Percentiles rank a stretch among this genome's conserved stretches.
Evolutionary conservation across 2,329 filamentous ascomycete genomes (phyloP).

Genomic region (Metarhizium robertsii): DNA sequence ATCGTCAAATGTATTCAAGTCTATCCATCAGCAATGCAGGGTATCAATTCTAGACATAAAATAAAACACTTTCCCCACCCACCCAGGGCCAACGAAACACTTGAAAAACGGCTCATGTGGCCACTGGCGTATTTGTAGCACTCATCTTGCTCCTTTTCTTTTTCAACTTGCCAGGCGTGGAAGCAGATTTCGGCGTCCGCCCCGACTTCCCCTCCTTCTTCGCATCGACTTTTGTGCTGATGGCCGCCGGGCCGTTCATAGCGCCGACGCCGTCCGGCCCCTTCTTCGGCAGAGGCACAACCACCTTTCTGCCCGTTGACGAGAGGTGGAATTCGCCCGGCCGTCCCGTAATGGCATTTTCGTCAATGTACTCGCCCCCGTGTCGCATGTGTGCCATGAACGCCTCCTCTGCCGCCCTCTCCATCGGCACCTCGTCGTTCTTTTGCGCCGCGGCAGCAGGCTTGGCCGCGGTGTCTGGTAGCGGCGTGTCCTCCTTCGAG

Average conservation of each 20-base stretch:
- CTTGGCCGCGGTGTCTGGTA: slow-evolving; percentile 29
- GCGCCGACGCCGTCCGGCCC: slow-evolving; percentile 23
- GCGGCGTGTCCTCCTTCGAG: slow-evolving; percentile 38
- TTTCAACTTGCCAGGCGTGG: slow-evolving; percentile 30
- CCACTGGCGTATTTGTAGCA: slow-evolving; percentile 21
- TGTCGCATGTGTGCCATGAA: slow-evolving; percentile 47
- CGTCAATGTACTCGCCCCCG: slow-evolving; percentile 57
- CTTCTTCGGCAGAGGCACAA: slow-evolving; percentile 22
- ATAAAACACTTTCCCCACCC: not conserved
- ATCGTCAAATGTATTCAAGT: not conserved
- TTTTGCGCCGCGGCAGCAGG: slow-evolving; percentile 21
- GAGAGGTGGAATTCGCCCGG: slow-evolving; percentile 58
- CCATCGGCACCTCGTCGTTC: slow-evolving; percentile 29
- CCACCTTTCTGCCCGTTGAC: slow-evolving; percentile 46
- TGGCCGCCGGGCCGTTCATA: slow-evolving; percentile 21
- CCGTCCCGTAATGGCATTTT: slow-evolving; percentile 57
- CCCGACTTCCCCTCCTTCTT: slow-evolving; percentile 38
- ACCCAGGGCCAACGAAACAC: not conserved
- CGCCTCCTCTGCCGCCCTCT: slow-evolving; percentile 47
- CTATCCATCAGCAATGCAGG: not conserved
- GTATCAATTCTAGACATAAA: slow-evolving; percentile 2
- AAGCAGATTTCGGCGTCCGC: slow-evolving; percentile 33
- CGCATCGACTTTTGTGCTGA: slow-evolving; percentile 32
- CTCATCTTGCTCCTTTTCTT: slow-evolving; percentile 39
- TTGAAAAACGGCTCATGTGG: slow-evolving; percentile 13